Conservation (phyloP, 371 early-diverging fungal genomes). For the Lichtheimia corymbifera region DNA sequence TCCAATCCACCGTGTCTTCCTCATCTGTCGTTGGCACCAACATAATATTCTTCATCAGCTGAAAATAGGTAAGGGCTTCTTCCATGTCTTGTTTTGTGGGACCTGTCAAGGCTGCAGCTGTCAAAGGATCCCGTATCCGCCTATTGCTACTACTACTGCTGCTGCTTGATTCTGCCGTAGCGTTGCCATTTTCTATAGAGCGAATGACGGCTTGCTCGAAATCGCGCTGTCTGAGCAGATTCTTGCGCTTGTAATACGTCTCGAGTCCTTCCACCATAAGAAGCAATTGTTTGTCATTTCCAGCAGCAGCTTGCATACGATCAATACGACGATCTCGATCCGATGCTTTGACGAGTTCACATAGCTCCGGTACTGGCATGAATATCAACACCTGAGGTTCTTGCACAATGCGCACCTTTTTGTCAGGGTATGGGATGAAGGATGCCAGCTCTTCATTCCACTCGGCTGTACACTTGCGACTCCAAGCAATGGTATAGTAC, state of each 20-base stretch:
- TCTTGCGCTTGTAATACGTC: slow-evolving; percentile 47
- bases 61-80: slow-evolving; percentile 37
- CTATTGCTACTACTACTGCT: slow-evolving; percentile 5
- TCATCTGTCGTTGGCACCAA: slow-evolving; percentile 43
- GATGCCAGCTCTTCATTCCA: slow-evolving; percentile 47
- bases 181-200: slow-evolving; percentile 1
- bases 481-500: slow-evolving; percentile 48
- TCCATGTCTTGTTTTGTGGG: slow-evolving; percentile 36
- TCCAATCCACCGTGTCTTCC: slow-evolving; percentile 54
- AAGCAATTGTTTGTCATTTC: slow-evolving; percentile 26
- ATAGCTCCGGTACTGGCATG: slow-evolving; percentile 37
- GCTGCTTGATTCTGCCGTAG: slow-evolving; percentile 11
- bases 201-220: slow-evolving; percentile 41
- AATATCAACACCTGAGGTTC: slow-evolving; percentile 47
- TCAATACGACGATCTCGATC: slow-evolving; percentile 23
- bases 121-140: slow-evolving; percentile 14
- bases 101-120: slow-evolving; percentile 19
- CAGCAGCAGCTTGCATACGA: slow-evolving; percentile 15
- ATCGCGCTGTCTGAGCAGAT: slow-evolving; percentile 24
- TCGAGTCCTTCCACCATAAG: slow-evolving; percentile 59
- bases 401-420: slow-evolving; percentile 26
- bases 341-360: slow-evolving; percentile 24
- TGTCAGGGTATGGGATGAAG: slow-evolving; percentile 49
- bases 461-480: slow-evolving; percentile 46
- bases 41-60: slow-evolving; percentile 47